These are phyloP conservation scores for Mucor sp. DNA, from an alignment of 371 early-diverging fungal genomes.

Conservation along the genomic window DNA sequence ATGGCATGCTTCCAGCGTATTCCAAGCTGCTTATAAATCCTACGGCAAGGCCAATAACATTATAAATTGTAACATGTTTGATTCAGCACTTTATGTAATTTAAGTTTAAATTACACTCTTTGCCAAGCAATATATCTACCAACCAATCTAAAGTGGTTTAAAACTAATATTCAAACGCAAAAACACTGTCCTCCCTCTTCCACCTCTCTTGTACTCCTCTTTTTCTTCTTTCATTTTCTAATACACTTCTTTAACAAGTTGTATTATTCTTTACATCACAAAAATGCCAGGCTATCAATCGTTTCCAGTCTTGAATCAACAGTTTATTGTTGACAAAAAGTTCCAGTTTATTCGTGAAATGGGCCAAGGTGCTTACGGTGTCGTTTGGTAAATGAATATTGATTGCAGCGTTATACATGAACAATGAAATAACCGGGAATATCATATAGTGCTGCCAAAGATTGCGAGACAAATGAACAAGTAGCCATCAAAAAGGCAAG, in stretches of 20 bases:
- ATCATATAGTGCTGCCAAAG: slow-evolving; percentile 70
- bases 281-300: slow-evolving; percentile 57
- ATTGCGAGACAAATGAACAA: slow-evolving; percentile 78
- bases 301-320: slow-evolving; percentile 69
- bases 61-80: background rate
- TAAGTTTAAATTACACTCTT: background rate
- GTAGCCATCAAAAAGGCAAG: slow-evolving; percentile 93
- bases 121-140: background rate
- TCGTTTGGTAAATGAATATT: slow-evolving; percentile 69
- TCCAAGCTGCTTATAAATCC: background rate
- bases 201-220: background rate
- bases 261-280: background rate
- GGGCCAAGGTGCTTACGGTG: slow-evolving; percentile 94
- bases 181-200: background rate
- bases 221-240: background rate
- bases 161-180: background rate
- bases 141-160: background rate
- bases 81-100: background rate
- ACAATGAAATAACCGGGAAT: background rate
- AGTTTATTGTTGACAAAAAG: slow-evolving; percentile 73
- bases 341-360: slow-evolving; percentile 86
- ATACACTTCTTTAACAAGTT: background rate
- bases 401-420: background rate
- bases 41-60: too few relatives aligned
- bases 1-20: background rate